Base-by-base conservation (phyloP, 169 alveolate species). In the Eimeria maxima region DNA sequence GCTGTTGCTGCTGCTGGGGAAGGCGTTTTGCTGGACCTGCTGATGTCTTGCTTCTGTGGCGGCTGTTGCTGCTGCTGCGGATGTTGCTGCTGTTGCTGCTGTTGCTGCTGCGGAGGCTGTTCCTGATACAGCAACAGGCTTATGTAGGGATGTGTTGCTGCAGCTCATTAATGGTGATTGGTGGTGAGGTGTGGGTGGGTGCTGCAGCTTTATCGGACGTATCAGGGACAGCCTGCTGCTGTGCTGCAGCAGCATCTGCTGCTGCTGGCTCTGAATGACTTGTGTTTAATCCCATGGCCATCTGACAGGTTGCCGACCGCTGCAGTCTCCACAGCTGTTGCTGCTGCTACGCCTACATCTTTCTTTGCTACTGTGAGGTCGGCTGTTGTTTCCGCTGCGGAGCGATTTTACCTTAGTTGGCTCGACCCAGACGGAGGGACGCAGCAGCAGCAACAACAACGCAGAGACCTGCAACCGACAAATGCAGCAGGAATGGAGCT, bases 281-380 rank as follows among this genome's bases (percentile, higher is more conserved):
- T 73, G 45, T 73, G 84, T 29, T 73, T 73, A 47, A 10, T 73
- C 13, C 84, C 84, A 7, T 73, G 84, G 67, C 67, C 90, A 8
- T 42, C 90, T 13, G 67, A 42, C 47, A 53, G 90, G 13, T 13
- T 47, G 90, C 69, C 90, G 38, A 69, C 90, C 53, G 90, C 90
- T 53, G 90, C 90, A 18, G 24, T 57, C 13, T 33, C 69, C 18
- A 47, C 67, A 5, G 69, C 90, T 80, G 90, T 47, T 44, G 90
- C 60, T 24, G 44, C 67, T 44, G 45, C 86, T 20, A 10, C 87
- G 29, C 87, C 87, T 27, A 44, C 11, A 14, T 44, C 53, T 27
- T 3, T 76, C 11, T 44, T 47, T 33, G 10, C 90, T 7, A 2
- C 90, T 80, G 8, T 80, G 7, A 10, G 38, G 69, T 20, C 60